Evolutionary conservation across 768 basidiomycete genomes (phyloP).

Genomic region (Rhodotorula sphaerocarpa): DNA sequence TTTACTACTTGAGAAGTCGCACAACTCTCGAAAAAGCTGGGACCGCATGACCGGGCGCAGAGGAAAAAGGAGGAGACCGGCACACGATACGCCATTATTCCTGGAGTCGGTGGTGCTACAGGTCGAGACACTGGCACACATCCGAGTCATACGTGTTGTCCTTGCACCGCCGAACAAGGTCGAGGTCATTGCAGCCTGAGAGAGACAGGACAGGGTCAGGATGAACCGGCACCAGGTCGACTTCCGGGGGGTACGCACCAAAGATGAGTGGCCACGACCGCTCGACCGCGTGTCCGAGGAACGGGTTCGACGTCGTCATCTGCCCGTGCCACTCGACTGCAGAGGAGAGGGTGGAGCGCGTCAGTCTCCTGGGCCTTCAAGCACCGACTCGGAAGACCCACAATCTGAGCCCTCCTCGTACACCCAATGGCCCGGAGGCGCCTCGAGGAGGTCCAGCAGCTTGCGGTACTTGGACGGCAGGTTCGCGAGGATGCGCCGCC

Average conservation of each 20-base stretch:
- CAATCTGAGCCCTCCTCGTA: slow-evolving; percentile 2
- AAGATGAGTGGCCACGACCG: slow-evolving; percentile 16
- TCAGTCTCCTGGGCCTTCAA: too few species aligned
- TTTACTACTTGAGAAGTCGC: too few species aligned
- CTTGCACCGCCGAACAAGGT: not conserved
- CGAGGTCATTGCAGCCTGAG: slow-evolving; percentile 11
- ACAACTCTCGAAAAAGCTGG: too few species aligned
- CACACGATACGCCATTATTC: too few species aligned
- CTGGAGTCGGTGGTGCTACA: too few species aligned
- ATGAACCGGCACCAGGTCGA: not conserved
- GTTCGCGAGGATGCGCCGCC: slow-evolving; percentile 39
- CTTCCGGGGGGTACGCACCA: slow-evolving; percentile 1
- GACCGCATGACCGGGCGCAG: too few species aligned
- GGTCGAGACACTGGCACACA: slow-evolving; percentile 7
- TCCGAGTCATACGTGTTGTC: slow-evolving; percentile 13
- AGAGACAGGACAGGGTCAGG: not conserved
- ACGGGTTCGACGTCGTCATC: not conserved
- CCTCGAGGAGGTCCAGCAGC: slow-evolving; percentile 21
- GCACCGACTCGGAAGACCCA: too few species aligned
- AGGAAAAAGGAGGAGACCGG: too few species aligned
- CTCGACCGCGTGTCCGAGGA: slow-evolving; percentile 16
- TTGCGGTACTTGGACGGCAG: slow-evolving; percentile 35
- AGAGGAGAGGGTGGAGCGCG: too few species aligned
- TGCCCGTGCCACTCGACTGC: not conserved
- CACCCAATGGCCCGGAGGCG: slow-evolving; percentile 15